A percentile compares a stretch with the other conserved stretches of the same genome.
Conservation (phyloP, 305 asterid genomes). For the Fraxinus dipetala region DNA sequence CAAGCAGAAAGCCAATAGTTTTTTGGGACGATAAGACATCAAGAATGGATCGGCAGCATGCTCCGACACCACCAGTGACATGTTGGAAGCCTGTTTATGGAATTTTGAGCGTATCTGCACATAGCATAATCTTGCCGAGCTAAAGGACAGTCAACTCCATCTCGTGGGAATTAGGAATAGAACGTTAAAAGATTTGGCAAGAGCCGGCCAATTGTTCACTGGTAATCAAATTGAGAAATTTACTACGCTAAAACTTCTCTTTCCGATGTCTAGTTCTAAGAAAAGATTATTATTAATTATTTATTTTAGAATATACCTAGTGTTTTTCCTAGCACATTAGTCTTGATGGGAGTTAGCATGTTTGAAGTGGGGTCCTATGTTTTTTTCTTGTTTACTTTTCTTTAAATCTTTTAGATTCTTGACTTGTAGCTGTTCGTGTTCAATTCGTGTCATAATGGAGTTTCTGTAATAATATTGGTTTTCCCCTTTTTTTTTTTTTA, state of each 20-base stretch:
- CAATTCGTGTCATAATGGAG: background rate
- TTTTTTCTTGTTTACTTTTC: conserved; percentile 20
- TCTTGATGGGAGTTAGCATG: conserved; percentile 26
- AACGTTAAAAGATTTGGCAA: conserved; percentile 18
- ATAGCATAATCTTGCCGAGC: conserved; percentile 30
- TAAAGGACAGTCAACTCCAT: conserved; percentile 22
- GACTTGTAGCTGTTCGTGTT: conserved; percentile 20
- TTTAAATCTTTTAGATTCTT: background rate
- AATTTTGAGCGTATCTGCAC: conserved; percentile 32
- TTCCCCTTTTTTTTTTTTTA: background rate
- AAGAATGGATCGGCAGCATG: conserved; percentile 20
- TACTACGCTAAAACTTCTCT: conserved; percentile 30
- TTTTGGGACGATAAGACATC: conserved; percentile 28
- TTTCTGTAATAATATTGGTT: background rate
- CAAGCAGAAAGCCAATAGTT: conserved; percentile 31
- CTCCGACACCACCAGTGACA: conserved; percentile 21
- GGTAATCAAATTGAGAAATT: conserved; percentile 31
- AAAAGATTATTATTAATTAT: conserved; percentile 33
- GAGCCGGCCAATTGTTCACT: conserved; percentile 26
- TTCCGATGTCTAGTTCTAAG: conserved; percentile 34
- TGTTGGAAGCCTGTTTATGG: conserved; percentile 22
- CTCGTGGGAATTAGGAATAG: conserved; percentile 24
- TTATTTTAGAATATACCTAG: conserved; percentile 28
- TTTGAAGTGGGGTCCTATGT: conserved; percentile 13
- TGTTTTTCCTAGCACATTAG: conserved; percentile 33